Percentiles rank a stretch among this genome's conserved stretches.
Evolutionary conservation across 495 filamentous ascomycete species (phyloP).

Genomic region (Xylaria scruposa): DNA sequence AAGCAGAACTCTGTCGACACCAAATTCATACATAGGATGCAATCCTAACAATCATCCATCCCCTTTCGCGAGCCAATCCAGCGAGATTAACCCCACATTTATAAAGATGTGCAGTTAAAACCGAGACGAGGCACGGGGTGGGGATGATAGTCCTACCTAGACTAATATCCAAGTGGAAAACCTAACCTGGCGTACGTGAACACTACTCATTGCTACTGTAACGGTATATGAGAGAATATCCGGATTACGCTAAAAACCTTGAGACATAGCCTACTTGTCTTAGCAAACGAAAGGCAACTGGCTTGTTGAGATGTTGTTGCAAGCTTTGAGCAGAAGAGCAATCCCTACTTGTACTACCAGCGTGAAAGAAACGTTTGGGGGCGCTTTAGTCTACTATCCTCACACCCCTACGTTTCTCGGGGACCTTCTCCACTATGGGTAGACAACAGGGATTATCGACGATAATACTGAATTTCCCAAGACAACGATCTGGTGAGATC

Average conservation of each 20-base stretch:
- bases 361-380: background rate
- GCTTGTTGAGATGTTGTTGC: background rate
- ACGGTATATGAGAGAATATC: background rate
- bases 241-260: slow-evolving; percentile 6
- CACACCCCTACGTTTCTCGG: background rate
- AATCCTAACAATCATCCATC: slow-evolving; percentile 13
- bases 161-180: background rate
- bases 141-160: slow-evolving; percentile 7
- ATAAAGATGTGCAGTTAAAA: slow-evolving; percentile 5
- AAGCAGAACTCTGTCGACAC: background rate
- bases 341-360: background rate
- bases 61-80: slow-evolving; percentile 16
- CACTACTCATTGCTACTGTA: slow-evolving; percentile 6
- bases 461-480: background rate
- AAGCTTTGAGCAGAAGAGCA: background rate
- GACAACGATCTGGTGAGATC: background rate
- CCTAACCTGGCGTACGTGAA: background rate
- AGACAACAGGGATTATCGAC: background rate
- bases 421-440: background rate
- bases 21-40: slow-evolving; percentile 5
- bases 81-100: slow-evolving; percentile 18
- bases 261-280: slow-evolving; percentile 5
- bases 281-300: background rate
- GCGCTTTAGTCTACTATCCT: background rate
- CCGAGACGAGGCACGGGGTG: background rate